Conservation (phyloP, 179 eudicot species). For the Beta corolliflora region DNA sequence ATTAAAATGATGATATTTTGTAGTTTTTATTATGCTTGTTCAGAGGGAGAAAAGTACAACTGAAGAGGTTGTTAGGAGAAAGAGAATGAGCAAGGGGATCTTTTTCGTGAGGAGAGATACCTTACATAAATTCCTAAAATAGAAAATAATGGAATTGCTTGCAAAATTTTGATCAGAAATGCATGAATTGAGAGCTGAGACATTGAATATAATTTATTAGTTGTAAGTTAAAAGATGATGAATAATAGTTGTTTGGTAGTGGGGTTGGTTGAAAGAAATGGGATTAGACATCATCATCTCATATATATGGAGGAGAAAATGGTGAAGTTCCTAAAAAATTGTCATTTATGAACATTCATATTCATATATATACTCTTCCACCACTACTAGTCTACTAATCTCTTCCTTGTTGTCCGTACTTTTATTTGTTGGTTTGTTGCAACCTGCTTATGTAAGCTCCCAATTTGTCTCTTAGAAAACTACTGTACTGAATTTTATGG, state of each 20-base stretch:
- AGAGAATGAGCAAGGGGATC: conserved; percentile 27
- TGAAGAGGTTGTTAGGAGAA: conserved; percentile 7
- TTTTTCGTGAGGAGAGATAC: conserved; percentile 59
- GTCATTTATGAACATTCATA: conserved; percentile 9
- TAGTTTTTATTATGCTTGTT: conserved; percentile 27
- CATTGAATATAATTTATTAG: neutral
- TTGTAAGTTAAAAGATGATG: conserved; percentile 4
- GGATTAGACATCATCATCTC: conserved; percentile 35
- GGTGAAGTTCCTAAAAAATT: conserved; percentile 2
- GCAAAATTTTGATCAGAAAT: neutral
- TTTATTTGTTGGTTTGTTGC: neutral
- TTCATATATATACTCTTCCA: no score
- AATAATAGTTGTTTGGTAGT: conserved; percentile 18
- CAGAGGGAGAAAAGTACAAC: conserved; percentile 19
- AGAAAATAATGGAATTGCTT: conserved; percentile 29
- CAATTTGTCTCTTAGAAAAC: conserved; percentile 11
- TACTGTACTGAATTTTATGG: neutral
- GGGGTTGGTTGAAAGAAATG: conserved; percentile 34
- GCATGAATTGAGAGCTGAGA: neutral
- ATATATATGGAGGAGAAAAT: conserved; percentile 14
- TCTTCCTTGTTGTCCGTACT: neutral
- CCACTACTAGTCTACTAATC: no score
- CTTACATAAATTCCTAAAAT: conserved; percentile 42
- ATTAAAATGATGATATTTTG: conserved; percentile 34
- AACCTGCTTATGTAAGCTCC: conserved; percentile 18